Percentiles rank a stretch among this genome's conserved stretches.
phyloP scores from a whole-genome alignment of 1,284 basidiomycete species.

The Ganoderma lingzhi region DNA sequence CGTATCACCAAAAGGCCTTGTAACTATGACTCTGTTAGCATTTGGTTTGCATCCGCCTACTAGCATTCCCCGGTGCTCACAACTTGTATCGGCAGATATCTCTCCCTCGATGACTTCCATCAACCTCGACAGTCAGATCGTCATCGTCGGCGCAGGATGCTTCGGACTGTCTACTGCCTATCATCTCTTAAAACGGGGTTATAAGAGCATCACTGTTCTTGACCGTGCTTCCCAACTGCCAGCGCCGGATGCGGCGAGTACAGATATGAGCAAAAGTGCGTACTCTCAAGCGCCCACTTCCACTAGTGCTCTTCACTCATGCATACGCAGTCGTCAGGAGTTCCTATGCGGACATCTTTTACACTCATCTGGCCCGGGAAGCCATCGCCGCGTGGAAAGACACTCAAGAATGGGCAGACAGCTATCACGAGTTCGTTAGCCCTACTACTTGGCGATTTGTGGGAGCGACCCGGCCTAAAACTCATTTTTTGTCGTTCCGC shows the following conservation, averaged over 20 bases:
- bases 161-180: constrained; percentile 89
- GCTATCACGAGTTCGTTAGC: constrained; percentile 75
- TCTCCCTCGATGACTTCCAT: not conserved
- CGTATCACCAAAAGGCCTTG: not conserved
- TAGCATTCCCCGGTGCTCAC: not conserved
- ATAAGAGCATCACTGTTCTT: constrained; percentile 74
- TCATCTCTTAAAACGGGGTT: constrained; percentile 75
- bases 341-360: constrained; percentile 74
- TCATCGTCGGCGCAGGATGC: constrained; percentile 87
- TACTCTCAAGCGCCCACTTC: constrained; percentile 13
- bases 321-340: constrained; percentile 67
- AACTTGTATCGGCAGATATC: not conserved
- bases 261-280: constrained; percentile 86
- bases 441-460: constrained; percentile 20
- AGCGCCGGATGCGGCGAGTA: constrained; percentile 82
- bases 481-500: not conserved
- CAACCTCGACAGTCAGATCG: constrained; percentile 46
- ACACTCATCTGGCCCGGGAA: constrained; percentile 74
- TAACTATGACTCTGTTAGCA: not conserved
- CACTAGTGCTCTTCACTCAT: not conserved
- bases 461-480: not conserved
- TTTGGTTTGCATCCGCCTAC: not conserved
- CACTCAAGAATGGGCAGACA: constrained; percentile 69
- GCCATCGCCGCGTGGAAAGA: constrained; percentile 80
- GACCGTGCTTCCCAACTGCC: constrained; percentile 74